Evolutionary conservation across 176 grass and related monocot species (phyloP), one percentile per base, ranked within the genome.

Genomic region (Eleusine indica): DNA sequence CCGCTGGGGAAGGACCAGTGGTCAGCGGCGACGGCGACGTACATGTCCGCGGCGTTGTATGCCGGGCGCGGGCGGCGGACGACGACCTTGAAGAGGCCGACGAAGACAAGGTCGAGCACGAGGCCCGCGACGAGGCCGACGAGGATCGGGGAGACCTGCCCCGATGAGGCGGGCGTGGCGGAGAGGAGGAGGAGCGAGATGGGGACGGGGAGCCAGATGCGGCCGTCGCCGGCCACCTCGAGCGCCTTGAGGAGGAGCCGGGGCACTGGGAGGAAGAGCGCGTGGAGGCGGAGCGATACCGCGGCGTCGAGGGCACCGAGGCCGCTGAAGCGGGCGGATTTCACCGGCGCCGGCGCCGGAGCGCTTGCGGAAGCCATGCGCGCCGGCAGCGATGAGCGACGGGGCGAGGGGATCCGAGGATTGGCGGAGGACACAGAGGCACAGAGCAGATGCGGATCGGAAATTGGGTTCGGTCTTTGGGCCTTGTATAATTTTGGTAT

Each of bases 1-100:
- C 96, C 91, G 57, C 96, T 98, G 41, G 92, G 96, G 62, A 95
- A 98, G 48, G 92, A 98, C 86, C 84, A 98, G 79, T 93, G 90
- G 73, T 98, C 96, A 13, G 69, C 86, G 69, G 91, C 76, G 81
- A 93, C 88, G n/a, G 82, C 87, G 13, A 95, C 83, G 48, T 82
- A 80, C 96, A 98, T 98, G 89, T 87, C 93, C 39, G 68, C 83
- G 87, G 88, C 89, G 91, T 94, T 98, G 91, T 94, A 94, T 11
- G 90, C 85, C 63, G 91, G 93, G 66, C 96, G 85, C 51, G 89
- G 96, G 49, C 96, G 93, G 89, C 91, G 89, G 74, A 98, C 79
- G 82, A 86, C 47, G 83, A 87, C 70, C 93, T 98, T 98, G 82
- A 89, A 56, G 77, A 92, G 83, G 30, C 93, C 89, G 57, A 98